phyloP scores from a whole-genome alignment of 192 early-diverging fungal genomes.

The Gaertneriomyces semiglobifer region DNA sequence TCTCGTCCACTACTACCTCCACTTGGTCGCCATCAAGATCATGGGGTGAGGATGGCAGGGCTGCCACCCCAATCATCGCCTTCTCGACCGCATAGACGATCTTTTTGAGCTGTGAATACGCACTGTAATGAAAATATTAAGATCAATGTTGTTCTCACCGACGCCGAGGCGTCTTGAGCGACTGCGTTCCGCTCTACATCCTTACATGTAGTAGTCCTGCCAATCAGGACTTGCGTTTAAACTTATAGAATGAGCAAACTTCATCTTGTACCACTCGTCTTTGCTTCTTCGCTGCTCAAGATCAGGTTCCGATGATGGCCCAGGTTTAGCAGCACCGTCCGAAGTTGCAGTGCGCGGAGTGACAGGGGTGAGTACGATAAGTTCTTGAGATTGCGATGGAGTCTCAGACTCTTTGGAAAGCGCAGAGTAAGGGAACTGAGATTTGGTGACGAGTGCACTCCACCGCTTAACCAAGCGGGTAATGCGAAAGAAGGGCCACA shows the following conservation, averaged over 20 bases:
- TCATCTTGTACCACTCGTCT: conserved; percentile 54
- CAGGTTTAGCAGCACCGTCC: no score
- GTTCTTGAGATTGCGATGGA: no score
- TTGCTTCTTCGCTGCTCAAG: not conserved
- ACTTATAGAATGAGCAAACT: conserved; percentile 88
- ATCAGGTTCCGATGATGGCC: no score
- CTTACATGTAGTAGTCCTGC: conserved; percentile 45
- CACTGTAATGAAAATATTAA: conserved; percentile 10
- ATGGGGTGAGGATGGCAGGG: conserved; percentile 33
- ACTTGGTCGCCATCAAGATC: conserved; percentile 34
- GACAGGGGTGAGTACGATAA: no score
- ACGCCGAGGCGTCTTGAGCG: not conserved
- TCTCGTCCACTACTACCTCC: conserved; percentile 27
- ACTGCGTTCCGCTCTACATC: not conserved
- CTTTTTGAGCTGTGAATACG: conserved; percentile 49
- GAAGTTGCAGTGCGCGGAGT: no score
- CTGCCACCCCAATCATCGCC: conserved; percentile 36
- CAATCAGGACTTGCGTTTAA: conserved; percentile 80
- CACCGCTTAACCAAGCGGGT: no score
- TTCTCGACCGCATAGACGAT: conserved; percentile 49
- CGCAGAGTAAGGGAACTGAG: no score
- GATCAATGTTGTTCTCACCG: conserved; percentile 1
- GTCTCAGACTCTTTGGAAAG: no score
- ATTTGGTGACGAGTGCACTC: no score
- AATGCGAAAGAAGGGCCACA: no score